A percentile compares a stretch with the other conserved stretches of the same genome.
Conservation (phyloP, 2,329 filamentous ascomycete genomes). For the Cercospora brassicicola region DNA sequence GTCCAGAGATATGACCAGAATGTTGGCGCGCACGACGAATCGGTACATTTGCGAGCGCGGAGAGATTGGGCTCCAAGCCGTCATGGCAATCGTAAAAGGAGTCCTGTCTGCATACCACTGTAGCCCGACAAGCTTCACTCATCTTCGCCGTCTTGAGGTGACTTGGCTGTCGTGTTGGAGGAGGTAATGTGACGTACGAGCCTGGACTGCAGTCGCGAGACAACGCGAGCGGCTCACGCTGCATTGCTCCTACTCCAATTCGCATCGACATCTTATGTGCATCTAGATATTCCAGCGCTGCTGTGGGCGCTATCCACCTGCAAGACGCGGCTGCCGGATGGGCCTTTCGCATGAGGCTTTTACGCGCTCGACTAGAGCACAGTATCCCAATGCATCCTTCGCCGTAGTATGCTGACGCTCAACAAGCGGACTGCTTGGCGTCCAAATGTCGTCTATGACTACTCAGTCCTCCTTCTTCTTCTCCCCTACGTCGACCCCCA, state of each 20-base stretch:
- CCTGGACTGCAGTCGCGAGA: neutral
- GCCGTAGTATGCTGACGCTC: neutral
- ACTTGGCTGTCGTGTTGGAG: neutral
- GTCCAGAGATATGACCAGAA: neutral
- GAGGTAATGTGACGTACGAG: neutral
- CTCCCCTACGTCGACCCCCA: slow-evolving; percentile 37
- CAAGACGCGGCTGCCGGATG: neutral
- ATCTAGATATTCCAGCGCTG: neutral
- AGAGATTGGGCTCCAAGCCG: neutral
- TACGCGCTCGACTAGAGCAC: neutral
- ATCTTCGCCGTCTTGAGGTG: neutral
- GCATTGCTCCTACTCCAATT: neutral
- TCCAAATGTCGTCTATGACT: neutral
- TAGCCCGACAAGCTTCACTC: neutral
- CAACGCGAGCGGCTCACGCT: neutral
- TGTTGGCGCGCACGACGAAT: neutral
- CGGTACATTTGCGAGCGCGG: neutral
- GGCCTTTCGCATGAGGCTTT: neutral
- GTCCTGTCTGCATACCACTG: neutral
- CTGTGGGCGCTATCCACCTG: neutral
- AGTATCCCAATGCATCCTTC: neutral
- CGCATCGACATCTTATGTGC: neutral
- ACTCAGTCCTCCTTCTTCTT: slow-evolving; percentile 42
- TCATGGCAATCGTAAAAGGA: neutral
- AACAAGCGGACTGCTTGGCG: neutral